These are phyloP conservation scores for Erythrophleum ivorense DNA, from an alignment of 331 rosid genomes.

Conservation along the genomic window DNA sequence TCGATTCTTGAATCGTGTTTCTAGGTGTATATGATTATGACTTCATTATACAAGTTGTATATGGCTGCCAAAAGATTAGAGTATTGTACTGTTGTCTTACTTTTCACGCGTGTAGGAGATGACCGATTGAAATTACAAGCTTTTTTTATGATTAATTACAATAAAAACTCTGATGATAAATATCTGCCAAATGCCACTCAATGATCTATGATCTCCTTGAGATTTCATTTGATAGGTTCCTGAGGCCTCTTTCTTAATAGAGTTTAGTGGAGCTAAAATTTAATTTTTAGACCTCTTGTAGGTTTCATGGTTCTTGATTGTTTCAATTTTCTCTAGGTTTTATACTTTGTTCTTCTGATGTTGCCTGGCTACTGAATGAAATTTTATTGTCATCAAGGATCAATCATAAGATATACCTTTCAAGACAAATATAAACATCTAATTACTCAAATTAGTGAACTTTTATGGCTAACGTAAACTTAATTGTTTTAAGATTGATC, in stretches of 20 bases:
- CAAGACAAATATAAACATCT: background rate
- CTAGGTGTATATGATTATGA: background rate
- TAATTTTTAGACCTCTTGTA: background rate
- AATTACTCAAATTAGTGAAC: background rate
- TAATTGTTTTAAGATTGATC: background rate
- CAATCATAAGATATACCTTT: background rate
- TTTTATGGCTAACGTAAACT: background rate
- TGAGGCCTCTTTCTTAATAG: conserved; percentile 4
- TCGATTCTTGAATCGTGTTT: conserved; percentile 21
- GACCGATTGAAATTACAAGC: background rate
- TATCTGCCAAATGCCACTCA: background rate
- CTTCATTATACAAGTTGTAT: conserved; percentile 23
- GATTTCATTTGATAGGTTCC: background rate
- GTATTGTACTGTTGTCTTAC: background rate
- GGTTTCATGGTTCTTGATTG: background rate
- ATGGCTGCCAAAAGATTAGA: conserved; percentile 7
- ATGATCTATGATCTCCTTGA: background rate
- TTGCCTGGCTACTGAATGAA: background rate
- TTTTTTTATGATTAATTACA: background rate
- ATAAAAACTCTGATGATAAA: background rate
- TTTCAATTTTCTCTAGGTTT: background rate
- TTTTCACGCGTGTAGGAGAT: background rate
- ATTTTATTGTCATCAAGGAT: background rate
- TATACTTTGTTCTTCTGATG: background rate
- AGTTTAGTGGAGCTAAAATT: background rate